Evolutionary conservation across 352 stramenopile genomes (phyloP), one percentile per base, ranked within the genome.

Genomic region (Phytophthora fragariae): DNA sequence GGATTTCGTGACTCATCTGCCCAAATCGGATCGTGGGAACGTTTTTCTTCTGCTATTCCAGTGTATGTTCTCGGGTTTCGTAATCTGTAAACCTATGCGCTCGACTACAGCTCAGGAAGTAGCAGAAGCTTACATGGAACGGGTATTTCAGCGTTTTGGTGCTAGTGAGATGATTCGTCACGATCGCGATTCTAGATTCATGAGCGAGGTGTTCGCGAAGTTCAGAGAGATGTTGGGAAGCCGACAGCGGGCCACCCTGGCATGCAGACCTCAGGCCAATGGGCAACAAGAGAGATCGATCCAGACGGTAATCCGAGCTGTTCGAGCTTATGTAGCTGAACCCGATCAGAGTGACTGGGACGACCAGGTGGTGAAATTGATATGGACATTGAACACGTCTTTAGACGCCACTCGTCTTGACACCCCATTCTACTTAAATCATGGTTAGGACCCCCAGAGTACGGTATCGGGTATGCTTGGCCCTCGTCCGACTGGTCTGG

Each of bases 291-390:
- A 64, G 17, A 24, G 57, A 5, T 47, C 24, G 0, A 41, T 64
- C 3, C 57, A 64, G 27, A 64, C 57, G 0, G 41, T 63, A 5
- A 11, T 63, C 0, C 7, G 57, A 1, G 14, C 8, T 8, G n/a
- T 63, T 7, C 35, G 10, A 3, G 57, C 35, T 8, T 63, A 55
- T 27, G 14, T 55, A 11, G 41, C 39, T 2, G 41, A 39, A n/a
- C 9, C 12, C 3, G 57, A 63, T 14, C 57, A 63, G 57, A 54
- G n/a, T 41, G 57, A 63, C 24, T 46, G 57, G 37, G 35, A 63
- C 21, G 57, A 63, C 0, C 39, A 54, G 37, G 57, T 21, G 0
- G 57, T 55, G 14, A 54, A 7, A 5, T 2, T 64, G 27, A 55
- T 47, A 15, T 64, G 39, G 14, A 11, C 37, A 2, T 5, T 44